These are phyloP conservation scores for Cucumis cinereus DNA, from an alignment of 306 rosid genomes.

Conservation along the genomic window DNA sequence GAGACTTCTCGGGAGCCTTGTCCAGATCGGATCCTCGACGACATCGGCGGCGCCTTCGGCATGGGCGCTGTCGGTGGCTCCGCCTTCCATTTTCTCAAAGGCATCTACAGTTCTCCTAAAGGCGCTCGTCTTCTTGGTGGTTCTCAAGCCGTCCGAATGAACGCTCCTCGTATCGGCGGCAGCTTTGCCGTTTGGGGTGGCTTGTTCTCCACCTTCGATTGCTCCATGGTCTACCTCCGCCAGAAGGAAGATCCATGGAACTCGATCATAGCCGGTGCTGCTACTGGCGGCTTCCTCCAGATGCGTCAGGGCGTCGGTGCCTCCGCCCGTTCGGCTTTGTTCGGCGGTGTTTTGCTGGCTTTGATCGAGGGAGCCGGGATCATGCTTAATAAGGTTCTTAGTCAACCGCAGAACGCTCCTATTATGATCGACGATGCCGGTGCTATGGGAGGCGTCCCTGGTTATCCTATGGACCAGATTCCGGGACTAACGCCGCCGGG, in stretches of 20 bases:
- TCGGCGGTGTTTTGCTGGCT: conserved; percentile 61
- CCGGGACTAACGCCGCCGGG: conserved; percentile 17
- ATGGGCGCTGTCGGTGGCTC: conserved; percentile 94
- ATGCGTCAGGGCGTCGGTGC: conserved; percentile 61
- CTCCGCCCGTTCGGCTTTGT: conserved; percentile 41
- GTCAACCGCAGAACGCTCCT: conserved; percentile 54
- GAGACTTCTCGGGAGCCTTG: conserved; percentile 77
- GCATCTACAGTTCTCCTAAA: conserved; percentile 56
- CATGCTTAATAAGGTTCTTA: conserved; percentile 54
- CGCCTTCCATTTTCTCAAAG: conserved; percentile 72
- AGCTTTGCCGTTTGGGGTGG: conserved; percentile 93
- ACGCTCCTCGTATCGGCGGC: conserved; percentile 74
- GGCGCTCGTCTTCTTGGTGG: conserved; percentile 63
- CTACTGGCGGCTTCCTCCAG: conserved; percentile 76
- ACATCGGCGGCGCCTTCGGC: conserved; percentile 81
- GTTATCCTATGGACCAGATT: conserved; percentile 15
- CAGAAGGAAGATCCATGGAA: conserved; percentile 96
- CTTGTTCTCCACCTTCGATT: conserved; percentile 71
- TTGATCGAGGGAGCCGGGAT: conserved; percentile 82
- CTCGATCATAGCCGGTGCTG: conserved; percentile 71
- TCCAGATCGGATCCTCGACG: conserved; percentile 79
- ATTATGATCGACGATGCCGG: conserved; percentile 42
- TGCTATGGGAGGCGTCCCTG: conserved; percentile 21
- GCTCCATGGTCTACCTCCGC: conserved; percentile 66
- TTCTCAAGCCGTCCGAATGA: conserved; percentile 69